A percentile compares a stretch with the other conserved stretches of the same genome.
Evolutionary conservation across 805 yeast genomes (phyloP).

Genomic region (Lachancea nothofagi): DNA sequence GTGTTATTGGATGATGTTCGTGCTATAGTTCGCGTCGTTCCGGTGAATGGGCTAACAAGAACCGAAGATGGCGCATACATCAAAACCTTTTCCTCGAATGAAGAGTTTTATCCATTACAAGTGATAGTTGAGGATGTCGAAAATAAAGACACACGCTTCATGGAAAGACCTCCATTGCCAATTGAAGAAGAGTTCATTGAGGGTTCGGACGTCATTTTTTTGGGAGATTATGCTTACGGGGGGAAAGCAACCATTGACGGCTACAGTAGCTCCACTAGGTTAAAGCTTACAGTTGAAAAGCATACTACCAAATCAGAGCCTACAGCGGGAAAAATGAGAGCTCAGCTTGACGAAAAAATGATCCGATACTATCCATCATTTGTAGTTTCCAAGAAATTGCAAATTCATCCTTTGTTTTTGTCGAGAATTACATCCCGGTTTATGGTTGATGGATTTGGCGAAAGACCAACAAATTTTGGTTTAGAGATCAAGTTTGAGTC

Average conservation of each 20-base stretch:
- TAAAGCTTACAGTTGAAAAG: conserved; percentile 50
- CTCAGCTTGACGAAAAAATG: conserved; percentile 48
- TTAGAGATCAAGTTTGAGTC: conserved; percentile 78
- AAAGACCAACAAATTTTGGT: conserved; percentile 64
- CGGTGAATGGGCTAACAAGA: conserved; percentile 73
- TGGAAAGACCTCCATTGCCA: conserved; percentile 68
- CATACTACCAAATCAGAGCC: conserved; percentile 51
- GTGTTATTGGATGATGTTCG: conserved; percentile 48
- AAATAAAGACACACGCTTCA: conserved; percentile 68
- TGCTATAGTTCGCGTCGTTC: conserved; percentile 63
- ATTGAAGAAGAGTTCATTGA: conserved; percentile 77
- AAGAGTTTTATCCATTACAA: conserved; percentile 68
- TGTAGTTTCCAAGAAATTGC: conserved; percentile 54
- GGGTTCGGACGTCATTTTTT: conserved; percentile 63
- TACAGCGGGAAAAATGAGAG: conserved; percentile 55
- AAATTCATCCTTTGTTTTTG: conserved; percentile 57
- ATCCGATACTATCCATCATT: conserved; percentile 60
- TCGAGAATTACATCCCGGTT: conserved; percentile 74
- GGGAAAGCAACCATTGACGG: conserved; percentile 65
- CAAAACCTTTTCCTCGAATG: conserved; percentile 56
- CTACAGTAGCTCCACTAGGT: conserved; percentile 41
- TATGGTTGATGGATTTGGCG: conserved; percentile 49
- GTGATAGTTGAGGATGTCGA: conserved; percentile 68
- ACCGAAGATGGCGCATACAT: conserved; percentile 65
- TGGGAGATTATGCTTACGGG: conserved; percentile 88